Conservation (phyloP, 2,329 filamentous ascomycete species). For the Eutypa lata region DNA sequence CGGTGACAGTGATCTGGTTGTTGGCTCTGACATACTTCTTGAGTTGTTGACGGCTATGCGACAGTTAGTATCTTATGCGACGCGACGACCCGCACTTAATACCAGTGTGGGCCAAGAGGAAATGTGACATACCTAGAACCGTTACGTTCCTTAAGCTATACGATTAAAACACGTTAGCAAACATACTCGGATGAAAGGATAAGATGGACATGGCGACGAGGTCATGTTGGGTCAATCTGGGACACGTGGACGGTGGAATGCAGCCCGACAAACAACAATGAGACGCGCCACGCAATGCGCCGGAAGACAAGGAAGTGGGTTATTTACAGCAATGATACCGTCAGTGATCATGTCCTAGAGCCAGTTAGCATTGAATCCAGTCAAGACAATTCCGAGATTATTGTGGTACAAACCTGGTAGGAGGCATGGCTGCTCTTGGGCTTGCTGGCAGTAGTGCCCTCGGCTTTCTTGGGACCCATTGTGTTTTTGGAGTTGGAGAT, state of each 20-base stretch:
- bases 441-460: conserved; percentile 41
- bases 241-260: conserved; percentile 7
- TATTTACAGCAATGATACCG: conserved; percentile 58
- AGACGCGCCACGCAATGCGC: conserved; percentile 31
- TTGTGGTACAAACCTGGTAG: conserved; percentile 52
- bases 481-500: conserved; percentile 30
- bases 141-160: conserved; percentile 61
- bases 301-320: conserved; percentile 28
- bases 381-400: conserved; percentile 11
- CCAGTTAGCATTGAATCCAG: conserved; percentile 31
- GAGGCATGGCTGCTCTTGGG: conserved; percentile 52
- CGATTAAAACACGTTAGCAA: conserved; percentile 36
- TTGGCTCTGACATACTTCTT: conserved; percentile 53
- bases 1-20: conserved; percentile 31
- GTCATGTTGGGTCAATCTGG: conserved; percentile 3
- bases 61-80: conserved; percentile 25
- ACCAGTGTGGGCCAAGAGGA: conserved; percentile 9
- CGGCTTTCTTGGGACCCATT: conserved; percentile 61
- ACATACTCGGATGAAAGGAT: conserved; percentile 9
- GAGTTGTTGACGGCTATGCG: conserved; percentile 50
- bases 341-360: conserved; percentile 61
- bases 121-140: conserved; percentile 45
- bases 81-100: conserved; percentile 1
- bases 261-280: conserved; percentile 22
- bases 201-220: not conserved